Conservation (phyloP, 768 basidiomycete genomes). For the Mycena epipterygia region DNA sequence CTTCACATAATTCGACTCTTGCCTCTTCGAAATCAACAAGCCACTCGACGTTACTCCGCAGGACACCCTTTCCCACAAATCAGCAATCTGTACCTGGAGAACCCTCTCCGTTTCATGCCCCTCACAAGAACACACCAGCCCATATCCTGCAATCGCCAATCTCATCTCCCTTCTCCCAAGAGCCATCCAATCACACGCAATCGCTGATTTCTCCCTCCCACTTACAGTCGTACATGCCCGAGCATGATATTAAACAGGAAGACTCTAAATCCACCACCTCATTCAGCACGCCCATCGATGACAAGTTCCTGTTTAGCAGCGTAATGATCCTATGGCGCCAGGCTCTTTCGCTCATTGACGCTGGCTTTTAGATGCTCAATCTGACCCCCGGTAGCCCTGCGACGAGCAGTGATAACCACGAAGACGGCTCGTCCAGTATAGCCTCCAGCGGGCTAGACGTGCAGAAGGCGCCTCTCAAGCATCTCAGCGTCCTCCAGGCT, state of each 20-base stretch:
- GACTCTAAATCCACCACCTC: background rate
- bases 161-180: background rate
- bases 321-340: background rate
- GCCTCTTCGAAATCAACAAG: background rate
- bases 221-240: background rate
- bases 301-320: conserved; percentile 11
- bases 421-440: background rate
- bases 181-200: background rate
- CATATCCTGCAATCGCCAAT: background rate
- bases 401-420: conserved; percentile 18
- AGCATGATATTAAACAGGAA: background rate
- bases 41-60: background rate
- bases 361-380: conserved; percentile 23
- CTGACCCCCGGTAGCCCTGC: conserved; percentile 15
- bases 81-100: background rate
- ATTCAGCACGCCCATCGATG: background rate
- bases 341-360: background rate
- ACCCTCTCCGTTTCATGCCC: background rate
- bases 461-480: conserved; percentile 47
- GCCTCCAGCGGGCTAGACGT: conserved; percentile 38
- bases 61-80: background rate
- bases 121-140: background rate
- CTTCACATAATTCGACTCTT: background rate
- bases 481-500: conserved; percentile 50
- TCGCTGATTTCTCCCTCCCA: conserved; percentile 10